Base-by-base conservation (phyloP, 2,329 filamentous ascomycete genomes). In the Talaromyces sp. region DNA sequence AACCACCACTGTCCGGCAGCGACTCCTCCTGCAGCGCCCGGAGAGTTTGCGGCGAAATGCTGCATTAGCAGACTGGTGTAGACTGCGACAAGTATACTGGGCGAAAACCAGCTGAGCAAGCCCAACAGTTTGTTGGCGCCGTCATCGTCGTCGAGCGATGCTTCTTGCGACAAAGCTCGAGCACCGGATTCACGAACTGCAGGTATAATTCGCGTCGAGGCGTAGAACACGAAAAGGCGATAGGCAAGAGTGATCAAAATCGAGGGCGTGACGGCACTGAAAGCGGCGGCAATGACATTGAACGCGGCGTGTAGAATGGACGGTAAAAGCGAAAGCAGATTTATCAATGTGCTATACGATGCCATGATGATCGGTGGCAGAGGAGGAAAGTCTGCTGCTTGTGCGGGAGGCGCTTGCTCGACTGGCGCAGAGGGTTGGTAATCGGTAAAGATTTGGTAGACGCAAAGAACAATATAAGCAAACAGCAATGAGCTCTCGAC, bases 391-490 rank as follows among this genome's bases (percentile, higher is more conserved):
- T 96, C 93, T 66, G 80, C 74, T 6, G 78, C 73, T 66, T 96
- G 90, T 14, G 86, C 74, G 14, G 84, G 80, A 56, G 82, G 80
- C 16, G 77, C 76, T 35, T 87, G 84, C 37, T 84, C 81, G 33
- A 85, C 82, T n/a, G 85, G 87, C 19, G 85, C 78, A 4, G 91
- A 93, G 3, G 95, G 93, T 70, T 94, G 87, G 79, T 98, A 98
- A 79, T 99, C 95, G 72, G 95, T 99, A 78, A 98, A 98, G 77
- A 98, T 98, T 78, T 99, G 95, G 81, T 98, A 99, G 74, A 98
- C 91, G 82, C 94, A 98, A 68, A 99, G 89, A n/a, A 97, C 95
- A 67, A 97, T 88, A 78, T 99, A 99, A 73, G 95, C 94, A 74
- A 99, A 98, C 66, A 99, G 85, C 11, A 99, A 83, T 24, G 94